Base-by-base conservation (phyloP, 1,284 basidiomycete species). In the Cryptococcus sp. region DNA sequence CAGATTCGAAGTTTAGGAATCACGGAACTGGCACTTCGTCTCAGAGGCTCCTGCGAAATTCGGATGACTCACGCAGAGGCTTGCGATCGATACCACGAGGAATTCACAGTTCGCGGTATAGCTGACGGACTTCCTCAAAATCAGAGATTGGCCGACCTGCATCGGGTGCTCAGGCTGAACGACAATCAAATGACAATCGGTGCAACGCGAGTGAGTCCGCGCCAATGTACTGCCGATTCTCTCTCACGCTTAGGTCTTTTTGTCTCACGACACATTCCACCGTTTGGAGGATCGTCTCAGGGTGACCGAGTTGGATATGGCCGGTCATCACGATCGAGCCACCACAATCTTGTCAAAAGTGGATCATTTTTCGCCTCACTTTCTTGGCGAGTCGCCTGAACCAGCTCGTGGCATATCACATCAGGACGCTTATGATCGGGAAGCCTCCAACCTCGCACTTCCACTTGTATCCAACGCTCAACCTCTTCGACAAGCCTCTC, bases 51-150 rank as follows among this genome's bases (percentile, higher is more conserved):
- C 46, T 93, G 86, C 61, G 85, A 90, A 74, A 91, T 88, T 52
- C 85, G 84, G 56, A 86, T 98, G 83, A 86, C 87, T 1, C 85
- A 86, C 23, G 82, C 82, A 19, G 94, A 98, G 77, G 96, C 93
- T 72, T 87, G 85, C 58, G 84, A 88, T 47, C 78, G 93, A 48
- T 96, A 96, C 73, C 76, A 75, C 59, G 82, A 83, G 23, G 82
- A 83, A 31, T 74, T 76, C 49, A 60, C 61, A 53, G 56, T 70
- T 11, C 61, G 69, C 37, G 72, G 67, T 50, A 73, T 77, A 56
- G 54, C 69, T 50, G 61, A 72, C 53, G 69, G 76, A 53, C 69
- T 75, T 46, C 54, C 69, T 42, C 58, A 74, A 49, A 61, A 71
- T 47, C 73, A 76, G 49, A 55, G 76, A 55, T 57, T 78, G 23